Base-by-base conservation (phyloP, 202 grass and related monocot genomes). In the Carex arenaria region DNA sequence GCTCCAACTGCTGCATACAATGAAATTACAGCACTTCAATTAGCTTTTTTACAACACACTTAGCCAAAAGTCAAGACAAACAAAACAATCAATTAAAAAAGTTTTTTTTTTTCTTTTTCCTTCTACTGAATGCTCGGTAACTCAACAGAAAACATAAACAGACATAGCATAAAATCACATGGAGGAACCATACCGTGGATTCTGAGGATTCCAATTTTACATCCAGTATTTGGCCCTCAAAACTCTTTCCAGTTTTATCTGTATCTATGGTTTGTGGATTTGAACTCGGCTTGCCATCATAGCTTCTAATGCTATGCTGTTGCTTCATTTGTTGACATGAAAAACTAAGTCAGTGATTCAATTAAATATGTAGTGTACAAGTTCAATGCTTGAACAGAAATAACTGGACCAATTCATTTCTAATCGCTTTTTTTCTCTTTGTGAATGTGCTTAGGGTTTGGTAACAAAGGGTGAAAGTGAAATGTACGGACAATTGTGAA, bases 1-100 rank as follows among this genome's bases (percentile, higher is more conserved):
- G 40, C 36, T 72, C 73, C 73, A 78, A 78, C 53, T 59, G 28
- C 73, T 34, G 54, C 73, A 78, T 78, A 78, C 72, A 78, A 78
- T 78, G 38, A 78, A 38, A 62, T 23, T 62, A 62, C 60, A 62
- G 60, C 10, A 47, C 45, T 47, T 3, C 9, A 47, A 47, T 47
- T 10, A 47, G 9, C 45, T 47, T 47, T 47, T 68, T 68, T 38
- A 23, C 43, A 51, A 72, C 20, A 74, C 6, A 74, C 22, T 54
- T 74, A n/a, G 45, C 20, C 20, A 74, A 15, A 74, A 26, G 23
- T 53, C 19, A 20, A 72, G n/a, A 47, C 45, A 51, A 30, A 51
- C 42, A 74, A 73, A 73, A 7, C 51, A 52, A 15, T 73, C 70
- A 52, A 74, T 15, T 74, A 74, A 54, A 5, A 74, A 74, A 11